Percentiles rank a stretch among this genome's conserved stretches.
Evolutionary conservation across 495 filamentous ascomycete genomes (phyloP).

Genomic region (Aspergillus steynii): DNA sequence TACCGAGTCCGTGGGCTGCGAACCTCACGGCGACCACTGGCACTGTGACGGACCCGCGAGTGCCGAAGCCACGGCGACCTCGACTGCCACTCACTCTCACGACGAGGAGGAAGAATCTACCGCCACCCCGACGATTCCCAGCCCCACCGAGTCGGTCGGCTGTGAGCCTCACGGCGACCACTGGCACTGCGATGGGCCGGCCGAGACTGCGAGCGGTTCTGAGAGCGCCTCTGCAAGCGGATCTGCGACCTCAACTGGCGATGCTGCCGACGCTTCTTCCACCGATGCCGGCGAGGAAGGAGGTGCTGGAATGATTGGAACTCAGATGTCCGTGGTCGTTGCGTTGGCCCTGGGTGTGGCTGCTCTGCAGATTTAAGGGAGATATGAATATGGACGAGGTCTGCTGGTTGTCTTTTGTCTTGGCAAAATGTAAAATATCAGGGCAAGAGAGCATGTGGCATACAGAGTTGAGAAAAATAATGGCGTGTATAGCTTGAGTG

Average conservation of each 20-base stretch:
- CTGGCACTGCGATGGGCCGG: slow-evolving; percentile 31
- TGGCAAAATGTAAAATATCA: background rate
- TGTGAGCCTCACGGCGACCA: slow-evolving; percentile 33
- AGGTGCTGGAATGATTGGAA: slow-evolving; percentile 12
- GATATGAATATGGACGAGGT: background rate
- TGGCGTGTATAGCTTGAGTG: too few species aligned
- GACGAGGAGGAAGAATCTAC: slow-evolving; percentile 6
- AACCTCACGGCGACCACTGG: slow-evolving; percentile 33
- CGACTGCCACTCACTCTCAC: slow-evolving; percentile 7
- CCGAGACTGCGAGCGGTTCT: slow-evolving; percentile 7
- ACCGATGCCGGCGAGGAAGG: slow-evolving; percentile 5
- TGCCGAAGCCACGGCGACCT: background rate
- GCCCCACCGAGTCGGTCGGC: slow-evolving; percentile 28
- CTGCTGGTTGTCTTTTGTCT: background rate
- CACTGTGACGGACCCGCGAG: slow-evolving; percentile 28
- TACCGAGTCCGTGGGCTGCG: slow-evolving; percentile 29
- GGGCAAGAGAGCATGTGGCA: background rate
- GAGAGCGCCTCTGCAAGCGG: background rate
- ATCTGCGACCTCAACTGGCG: background rate
- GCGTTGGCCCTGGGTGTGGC: slow-evolving; percentile 15
- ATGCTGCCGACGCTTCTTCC: slow-evolving; percentile 6
- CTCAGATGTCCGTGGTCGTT: slow-evolving; percentile 9
- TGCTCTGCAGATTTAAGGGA: slow-evolving; percentile 9
- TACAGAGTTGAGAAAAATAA: background rate
- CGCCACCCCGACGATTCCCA: slow-evolving; percentile 18